phyloP scores from a whole-genome alignment of 2,329 filamentous ascomycete genomes.

The Plenodomus lindquistii region DNA sequence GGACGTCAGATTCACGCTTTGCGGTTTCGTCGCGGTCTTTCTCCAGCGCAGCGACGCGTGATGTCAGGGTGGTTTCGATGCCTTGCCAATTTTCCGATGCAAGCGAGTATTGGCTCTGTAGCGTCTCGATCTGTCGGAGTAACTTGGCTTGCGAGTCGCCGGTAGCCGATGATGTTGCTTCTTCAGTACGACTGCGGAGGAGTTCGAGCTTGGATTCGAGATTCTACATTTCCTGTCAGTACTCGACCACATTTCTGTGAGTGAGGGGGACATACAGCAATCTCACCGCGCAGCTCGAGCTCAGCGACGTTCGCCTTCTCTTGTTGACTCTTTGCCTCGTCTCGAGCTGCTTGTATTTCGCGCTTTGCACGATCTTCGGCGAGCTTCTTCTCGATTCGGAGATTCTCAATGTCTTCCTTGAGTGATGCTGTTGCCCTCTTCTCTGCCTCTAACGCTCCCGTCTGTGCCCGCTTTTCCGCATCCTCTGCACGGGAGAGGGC shows the following conservation, averaged over 20 bases:
- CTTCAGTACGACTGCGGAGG: slow-evolving; percentile 82
- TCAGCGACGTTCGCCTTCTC: slow-evolving; percentile 72
- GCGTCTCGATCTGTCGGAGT: slow-evolving; percentile 88
- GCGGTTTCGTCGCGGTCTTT: slow-evolving; percentile 88
- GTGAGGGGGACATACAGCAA: slow-evolving; percentile 48
- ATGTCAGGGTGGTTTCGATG: slow-evolving; percentile 83
- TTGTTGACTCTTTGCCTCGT: slow-evolving; percentile 72
- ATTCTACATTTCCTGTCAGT: slow-evolving; percentile 52
- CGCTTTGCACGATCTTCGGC: slow-evolving; percentile 69
- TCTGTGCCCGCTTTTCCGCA: slow-evolving; percentile 67
- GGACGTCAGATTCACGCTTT: slow-evolving; percentile 81
- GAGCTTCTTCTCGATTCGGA: slow-evolving; percentile 76
- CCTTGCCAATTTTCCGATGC: slow-evolving; percentile 98
- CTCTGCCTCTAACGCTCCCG: slow-evolving; percentile 70
- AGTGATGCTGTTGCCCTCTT: slow-evolving; percentile 59
- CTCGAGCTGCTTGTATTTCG: slow-evolving; percentile 72
- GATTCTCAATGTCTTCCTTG: slow-evolving; percentile 66
- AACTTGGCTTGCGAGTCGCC: slow-evolving; percentile 88
- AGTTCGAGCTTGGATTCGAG: slow-evolving; percentile 90
- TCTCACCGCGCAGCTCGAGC: slow-evolving; percentile 79
- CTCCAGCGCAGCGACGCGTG: slow-evolving; percentile 76
- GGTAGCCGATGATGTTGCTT: slow-evolving; percentile 79
- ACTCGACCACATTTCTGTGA: neutral
- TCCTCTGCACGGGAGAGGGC: slow-evolving; percentile 69
- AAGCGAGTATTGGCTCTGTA: slow-evolving; percentile 92